Evolutionary conservation across 768 basidiomycete genomes (phyloP).

Genomic region (Suillus fuscotomentosus): DNA sequence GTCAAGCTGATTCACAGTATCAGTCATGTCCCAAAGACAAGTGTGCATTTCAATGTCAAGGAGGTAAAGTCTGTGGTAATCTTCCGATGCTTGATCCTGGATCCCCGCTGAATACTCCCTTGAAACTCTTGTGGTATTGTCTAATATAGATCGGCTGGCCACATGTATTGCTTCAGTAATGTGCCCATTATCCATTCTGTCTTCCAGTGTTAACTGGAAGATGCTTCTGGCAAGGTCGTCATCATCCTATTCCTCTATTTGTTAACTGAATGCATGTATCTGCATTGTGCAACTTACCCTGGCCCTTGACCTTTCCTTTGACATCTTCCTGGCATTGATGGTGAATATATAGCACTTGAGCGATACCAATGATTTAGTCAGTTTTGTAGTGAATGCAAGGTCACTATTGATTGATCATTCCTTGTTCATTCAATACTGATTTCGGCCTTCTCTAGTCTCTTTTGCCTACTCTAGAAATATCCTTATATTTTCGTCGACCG

Average conservation of each 20-base stretch:
- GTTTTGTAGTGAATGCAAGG: neutral
- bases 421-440: neutral
- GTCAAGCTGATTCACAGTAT: neutral
- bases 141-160: neutral
- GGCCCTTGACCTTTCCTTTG: neutral
- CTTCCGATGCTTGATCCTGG: neutral
- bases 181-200: neutral
- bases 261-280: neutral
- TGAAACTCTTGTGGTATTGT: neutral
- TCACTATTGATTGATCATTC: neutral
- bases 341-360: neutral
- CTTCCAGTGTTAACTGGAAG: neutral
- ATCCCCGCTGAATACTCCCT: neutral
- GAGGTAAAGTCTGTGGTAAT: neutral
- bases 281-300: neutral
- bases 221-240: neutral
- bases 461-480: too few relatives aligned
- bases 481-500: too few relatives aligned
- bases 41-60: neutral
- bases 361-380: neutral
- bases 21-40: neutral
- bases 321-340: neutral
- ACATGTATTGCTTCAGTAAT: neutral
- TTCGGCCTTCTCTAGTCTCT: too few relatives aligned
- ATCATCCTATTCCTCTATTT: neutral